Conservation (phyloP, 768 basidiomycete species). For the Suillus luteus region DNA sequence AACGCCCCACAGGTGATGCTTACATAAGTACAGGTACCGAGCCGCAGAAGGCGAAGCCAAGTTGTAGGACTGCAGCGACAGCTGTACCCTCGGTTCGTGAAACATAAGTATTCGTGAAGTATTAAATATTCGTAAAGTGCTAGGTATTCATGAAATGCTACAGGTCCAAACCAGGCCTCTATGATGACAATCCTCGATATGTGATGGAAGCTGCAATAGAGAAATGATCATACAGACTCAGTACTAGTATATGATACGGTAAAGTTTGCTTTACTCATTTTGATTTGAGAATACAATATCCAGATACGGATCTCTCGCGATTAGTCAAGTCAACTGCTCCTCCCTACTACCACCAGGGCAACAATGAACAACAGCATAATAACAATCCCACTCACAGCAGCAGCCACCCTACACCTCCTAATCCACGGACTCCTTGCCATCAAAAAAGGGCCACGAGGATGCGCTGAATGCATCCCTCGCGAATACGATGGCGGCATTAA, state of each 20-base stretch:
- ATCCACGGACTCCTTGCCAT: constrained; percentile 39
- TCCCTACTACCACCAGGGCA: constrained; percentile 42
- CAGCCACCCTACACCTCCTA: constrained; percentile 57
- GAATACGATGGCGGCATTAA: constrained; percentile 31
- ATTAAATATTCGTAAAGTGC: background rate
- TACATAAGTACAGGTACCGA: constrained; percentile 1
- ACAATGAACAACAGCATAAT: constrained; percentile 52
- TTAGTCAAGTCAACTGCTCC: background rate
- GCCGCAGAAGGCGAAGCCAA: background rate
- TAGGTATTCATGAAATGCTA: background rate
- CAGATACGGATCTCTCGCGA: too few species aligned
- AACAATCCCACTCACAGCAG: constrained; percentile 56
- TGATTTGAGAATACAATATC: background rate
- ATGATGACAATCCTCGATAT: background rate
- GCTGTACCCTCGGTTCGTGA: background rate
- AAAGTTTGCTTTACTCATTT: background rate
- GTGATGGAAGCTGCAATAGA: background rate
- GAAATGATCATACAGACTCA: background rate
- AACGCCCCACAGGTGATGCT: background rate
- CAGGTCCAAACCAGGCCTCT: background rate
- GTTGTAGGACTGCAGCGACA: too few species aligned
- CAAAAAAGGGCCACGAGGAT: constrained; percentile 21
- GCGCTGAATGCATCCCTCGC: constrained; percentile 23
- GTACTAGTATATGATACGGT: background rate
- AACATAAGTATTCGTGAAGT: background rate